phyloP scores from a whole-genome alignment of 2,329 filamentous ascomycete genomes.

The Trichoderma harzianum region DNA sequence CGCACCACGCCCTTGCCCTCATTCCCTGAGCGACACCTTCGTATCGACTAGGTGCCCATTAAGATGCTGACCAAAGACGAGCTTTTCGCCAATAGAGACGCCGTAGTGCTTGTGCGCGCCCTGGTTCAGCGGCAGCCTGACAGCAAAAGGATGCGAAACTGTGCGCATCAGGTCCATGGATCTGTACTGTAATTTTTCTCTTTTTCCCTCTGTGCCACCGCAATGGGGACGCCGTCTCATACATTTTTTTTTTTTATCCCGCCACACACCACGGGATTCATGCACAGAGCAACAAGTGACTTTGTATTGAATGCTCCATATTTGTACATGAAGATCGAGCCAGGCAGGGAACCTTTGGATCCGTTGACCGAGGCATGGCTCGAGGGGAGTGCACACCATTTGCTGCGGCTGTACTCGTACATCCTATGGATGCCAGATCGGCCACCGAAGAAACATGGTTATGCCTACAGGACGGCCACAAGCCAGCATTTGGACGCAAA shows the following conservation, averaged over 20 bases:
- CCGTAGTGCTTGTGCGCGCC: not conserved
- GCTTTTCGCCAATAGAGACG: not conserved
- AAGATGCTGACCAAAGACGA: conserved; percentile 2
- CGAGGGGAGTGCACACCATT: not conserved
- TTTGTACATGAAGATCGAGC: not conserved
- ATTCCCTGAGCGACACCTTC: not conserved
- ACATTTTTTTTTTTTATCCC: not conserved
- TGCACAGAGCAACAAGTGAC: not conserved
- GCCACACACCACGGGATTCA: not conserved
- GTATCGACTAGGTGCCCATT: not conserved
- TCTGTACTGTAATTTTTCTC: not conserved
- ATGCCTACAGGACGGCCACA: not conserved
- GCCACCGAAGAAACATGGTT: not conserved
- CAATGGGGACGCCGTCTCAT: not conserved
- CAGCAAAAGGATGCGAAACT: not conserved
- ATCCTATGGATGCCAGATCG: not conserved
- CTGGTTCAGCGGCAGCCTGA: not conserved
- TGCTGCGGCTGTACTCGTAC: not conserved
- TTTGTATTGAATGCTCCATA: not conserved
- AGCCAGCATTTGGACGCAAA: not conserved
- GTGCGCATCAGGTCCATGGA: not conserved
- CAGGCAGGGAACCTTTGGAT: not conserved
- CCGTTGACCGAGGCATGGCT: conserved; percentile 10
- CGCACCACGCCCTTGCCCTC: conserved; percentile 8
- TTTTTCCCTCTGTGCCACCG: not conserved